phyloP scores from a whole-genome alignment of 176 grass and related monocot species.

The Canna indica region DNA sequence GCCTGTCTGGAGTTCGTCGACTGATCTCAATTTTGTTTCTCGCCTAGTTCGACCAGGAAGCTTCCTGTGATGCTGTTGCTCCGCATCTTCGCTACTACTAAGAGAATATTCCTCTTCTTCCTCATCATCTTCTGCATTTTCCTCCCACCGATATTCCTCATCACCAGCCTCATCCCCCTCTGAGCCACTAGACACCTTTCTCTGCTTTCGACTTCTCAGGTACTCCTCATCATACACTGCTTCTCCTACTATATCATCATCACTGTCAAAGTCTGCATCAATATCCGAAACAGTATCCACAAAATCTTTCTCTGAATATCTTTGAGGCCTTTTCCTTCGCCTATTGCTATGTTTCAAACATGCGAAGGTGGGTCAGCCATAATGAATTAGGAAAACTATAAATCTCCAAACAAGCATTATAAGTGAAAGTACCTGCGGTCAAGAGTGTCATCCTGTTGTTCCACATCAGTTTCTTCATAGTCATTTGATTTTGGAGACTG shows the following conservation, averaged over 20 bases:
- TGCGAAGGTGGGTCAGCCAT: not conserved
- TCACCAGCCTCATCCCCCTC: slow-evolving; percentile 48
- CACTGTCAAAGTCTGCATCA: slow-evolving; percentile 45
- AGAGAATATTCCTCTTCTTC: slow-evolving; percentile 49
- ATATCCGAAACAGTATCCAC: slow-evolving; percentile 57
- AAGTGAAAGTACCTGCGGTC: slow-evolving; percentile 47
- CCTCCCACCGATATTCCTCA: slow-evolving; percentile 60
- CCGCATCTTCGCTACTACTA: slow-evolving; percentile 50
- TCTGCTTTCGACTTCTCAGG: slow-evolving; percentile 50
- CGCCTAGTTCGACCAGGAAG: slow-evolving; percentile 28
- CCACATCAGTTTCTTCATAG: slow-evolving; percentile 41
- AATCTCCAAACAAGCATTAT: not conserved
- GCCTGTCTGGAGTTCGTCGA: slow-evolving; percentile 50
- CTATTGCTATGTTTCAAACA: slow-evolving; percentile 34
- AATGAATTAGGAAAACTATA: not conserved
- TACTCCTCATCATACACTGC: slow-evolving; percentile 91
- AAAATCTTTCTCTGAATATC: slow-evolving; percentile 60
- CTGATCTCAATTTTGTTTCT: slow-evolving; percentile 37
- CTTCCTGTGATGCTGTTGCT: slow-evolving; percentile 32
- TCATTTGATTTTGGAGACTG: slow-evolving; percentile 57
- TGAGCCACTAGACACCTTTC: slow-evolving; percentile 40
- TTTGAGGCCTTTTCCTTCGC: slow-evolving; percentile 65
- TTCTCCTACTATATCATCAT: slow-evolving; percentile 92
- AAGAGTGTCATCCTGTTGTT: slow-evolving; percentile 44
- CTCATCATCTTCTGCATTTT: slow-evolving; percentile 66